phyloP scores from a whole-genome alignment of 2,329 filamentous ascomycete species.

The Alternaria longipes region DNA sequence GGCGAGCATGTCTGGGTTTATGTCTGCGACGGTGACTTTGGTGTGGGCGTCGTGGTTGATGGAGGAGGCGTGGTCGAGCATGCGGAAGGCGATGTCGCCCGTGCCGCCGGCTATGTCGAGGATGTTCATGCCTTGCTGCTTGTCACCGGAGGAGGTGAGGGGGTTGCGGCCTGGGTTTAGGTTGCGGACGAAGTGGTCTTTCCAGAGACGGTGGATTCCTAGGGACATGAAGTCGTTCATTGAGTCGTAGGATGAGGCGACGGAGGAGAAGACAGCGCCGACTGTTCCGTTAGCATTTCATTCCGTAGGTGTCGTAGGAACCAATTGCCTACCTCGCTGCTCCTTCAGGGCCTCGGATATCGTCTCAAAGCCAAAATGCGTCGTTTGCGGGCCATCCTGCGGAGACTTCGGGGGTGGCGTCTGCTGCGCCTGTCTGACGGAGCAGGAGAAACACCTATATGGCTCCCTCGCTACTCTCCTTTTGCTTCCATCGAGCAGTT shows the following conservation, averaged over 20 bases:
- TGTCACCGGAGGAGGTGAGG: conserved; percentile 45
- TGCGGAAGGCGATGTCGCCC: conserved; percentile 96
- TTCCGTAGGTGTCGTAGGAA: neutral
- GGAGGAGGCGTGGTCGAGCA: conserved; percentile 85
- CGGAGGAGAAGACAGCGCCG: conserved; percentile 90
- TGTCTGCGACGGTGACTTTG: conserved; percentile 90
- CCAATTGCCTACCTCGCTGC: conserved; percentile 61
- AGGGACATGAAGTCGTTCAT: conserved; percentile 99
- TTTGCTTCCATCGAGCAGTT: conserved; percentile 39
- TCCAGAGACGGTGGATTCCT: conserved; percentile 96
- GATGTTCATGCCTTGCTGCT: conserved; percentile 70
- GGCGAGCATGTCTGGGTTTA: conserved; percentile 92
- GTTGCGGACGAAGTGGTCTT: conserved; percentile 91
- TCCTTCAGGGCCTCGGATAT: conserved; percentile 83
- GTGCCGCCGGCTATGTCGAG: conserved; percentile 97
- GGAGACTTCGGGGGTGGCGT: conserved; percentile 48
- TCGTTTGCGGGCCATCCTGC: conserved; percentile 65
- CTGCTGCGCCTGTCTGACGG: conserved; percentile 52
- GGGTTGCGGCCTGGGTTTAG: conserved; percentile 79
- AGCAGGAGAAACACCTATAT: conserved; percentile 63
- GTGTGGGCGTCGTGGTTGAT: conserved; percentile 83
- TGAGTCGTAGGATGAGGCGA: conserved; percentile 91
- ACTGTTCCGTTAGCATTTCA: conserved; percentile 61
- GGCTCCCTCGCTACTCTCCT: conserved; percentile 33
- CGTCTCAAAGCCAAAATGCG: conserved; percentile 91